A percentile compares a stretch with the other conserved stretches of the same genome.
Evolutionary conservation across 257 asterid genomes (phyloP).

Genomic region (Voacanga thouarsii): DNA sequence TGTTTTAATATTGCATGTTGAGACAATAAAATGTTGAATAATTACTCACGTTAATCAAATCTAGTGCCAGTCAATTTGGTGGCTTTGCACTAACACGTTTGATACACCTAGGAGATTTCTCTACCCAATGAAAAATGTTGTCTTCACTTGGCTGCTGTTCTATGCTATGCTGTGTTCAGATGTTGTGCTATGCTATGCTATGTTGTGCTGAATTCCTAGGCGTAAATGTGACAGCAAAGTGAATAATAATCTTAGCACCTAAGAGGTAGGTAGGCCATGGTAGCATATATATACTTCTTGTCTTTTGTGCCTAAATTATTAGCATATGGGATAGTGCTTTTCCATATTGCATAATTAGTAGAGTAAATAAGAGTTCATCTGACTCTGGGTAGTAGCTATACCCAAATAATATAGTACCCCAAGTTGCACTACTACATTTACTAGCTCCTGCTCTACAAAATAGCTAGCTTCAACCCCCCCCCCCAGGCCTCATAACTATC

Average conservation of each 20-base stretch:
- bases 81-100: too few species aligned
- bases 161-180: too few species aligned
- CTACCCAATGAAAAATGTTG: too few species aligned
- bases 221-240: conserved; percentile 1
- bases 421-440: neutral
- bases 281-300: neutral
- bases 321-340: conserved; percentile 9
- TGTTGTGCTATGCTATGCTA: too few species aligned
- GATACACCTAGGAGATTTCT: too few species aligned
- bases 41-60: too few species aligned
- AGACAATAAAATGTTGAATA: too few species aligned
- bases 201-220: conserved; percentile 2
- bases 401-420: neutral
- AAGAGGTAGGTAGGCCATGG: conserved; percentile 11
- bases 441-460: neutral
- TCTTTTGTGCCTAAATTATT: conserved; percentile 12
- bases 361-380: neutral
- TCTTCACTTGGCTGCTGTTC: too few species aligned
- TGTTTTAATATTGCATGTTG: too few species aligned
- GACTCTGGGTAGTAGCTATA: too few species aligned
- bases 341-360: neutral
- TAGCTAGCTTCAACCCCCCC: conserved; percentile 2
- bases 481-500: conserved; percentile 1
- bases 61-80: too few species aligned
- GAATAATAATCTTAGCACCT: neutral